Evolutionary conservation across 179 eudicot genomes (phyloP).

Genomic region (Vitellaria paradoxa): DNA sequence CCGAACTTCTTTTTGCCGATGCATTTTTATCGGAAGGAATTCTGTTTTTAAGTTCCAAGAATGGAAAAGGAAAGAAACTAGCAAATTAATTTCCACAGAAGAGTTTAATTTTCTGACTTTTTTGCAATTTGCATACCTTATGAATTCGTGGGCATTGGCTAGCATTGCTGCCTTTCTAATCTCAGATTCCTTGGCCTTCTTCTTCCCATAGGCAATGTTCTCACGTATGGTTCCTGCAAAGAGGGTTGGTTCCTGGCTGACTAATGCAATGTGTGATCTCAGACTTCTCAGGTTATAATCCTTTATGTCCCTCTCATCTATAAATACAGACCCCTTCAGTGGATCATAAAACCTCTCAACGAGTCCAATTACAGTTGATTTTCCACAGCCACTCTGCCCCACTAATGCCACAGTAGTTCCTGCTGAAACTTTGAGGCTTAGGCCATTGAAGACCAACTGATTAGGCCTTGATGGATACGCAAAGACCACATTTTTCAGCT

Average conservation of each 20-base stretch:
- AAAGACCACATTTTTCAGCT: constrained; percentile 40
- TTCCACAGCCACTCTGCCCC: constrained; percentile 55
- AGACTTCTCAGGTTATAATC: constrained; percentile 35
- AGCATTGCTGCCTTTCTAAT: constrained; percentile 41
- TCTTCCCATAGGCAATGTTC: constrained; percentile 48
- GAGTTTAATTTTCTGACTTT: not conserved
- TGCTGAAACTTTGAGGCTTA: constrained; percentile 38
- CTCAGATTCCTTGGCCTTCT: constrained; percentile 43
- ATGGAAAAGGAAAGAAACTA: not conserved
- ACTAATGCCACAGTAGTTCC: constrained; percentile 46
- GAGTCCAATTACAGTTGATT: constrained; percentile 46
- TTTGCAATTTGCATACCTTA: constrained; percentile 31
- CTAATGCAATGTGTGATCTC: constrained; percentile 46
- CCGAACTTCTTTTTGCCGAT: no score
- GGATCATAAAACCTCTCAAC: constrained; percentile 52
- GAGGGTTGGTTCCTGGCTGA: constrained; percentile 54
- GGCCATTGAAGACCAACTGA: constrained; percentile 40
- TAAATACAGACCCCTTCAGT: constrained; percentile 31
- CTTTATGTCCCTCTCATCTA: constrained; percentile 40
- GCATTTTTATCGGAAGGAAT: no score
- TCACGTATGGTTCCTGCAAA: constrained; percentile 47
- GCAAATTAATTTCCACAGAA: no score
- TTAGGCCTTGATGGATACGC: constrained; percentile 50
- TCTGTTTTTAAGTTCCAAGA: not conserved
- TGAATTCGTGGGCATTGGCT: constrained; percentile 58